These are phyloP conservation scores for Juncus effusus DNA, from an alignment of 176 grass and related monocot species.

Conservation along the genomic window DNA sequence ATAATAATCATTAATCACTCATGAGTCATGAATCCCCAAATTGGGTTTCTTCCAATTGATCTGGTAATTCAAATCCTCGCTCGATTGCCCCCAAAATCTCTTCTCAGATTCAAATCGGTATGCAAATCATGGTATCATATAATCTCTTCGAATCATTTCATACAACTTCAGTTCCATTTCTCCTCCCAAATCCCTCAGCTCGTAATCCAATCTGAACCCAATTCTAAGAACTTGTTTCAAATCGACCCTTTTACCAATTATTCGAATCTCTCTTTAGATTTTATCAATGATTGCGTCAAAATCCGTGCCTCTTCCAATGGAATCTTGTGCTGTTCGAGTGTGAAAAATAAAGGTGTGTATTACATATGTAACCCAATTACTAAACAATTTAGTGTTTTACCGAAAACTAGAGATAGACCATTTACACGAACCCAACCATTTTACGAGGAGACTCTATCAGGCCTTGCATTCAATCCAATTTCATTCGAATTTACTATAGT, in stretches of 20 bases:
- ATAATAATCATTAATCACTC: constrained; percentile 1
- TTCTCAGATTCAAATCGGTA: constrained; percentile 42
- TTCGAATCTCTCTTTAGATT: constrained; percentile 26
- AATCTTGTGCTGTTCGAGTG: constrained; percentile 38
- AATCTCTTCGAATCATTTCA: constrained; percentile 35
- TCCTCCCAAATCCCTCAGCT: constrained; percentile 22
- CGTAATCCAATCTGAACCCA: constrained; percentile 26
- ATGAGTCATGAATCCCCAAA: not conserved
- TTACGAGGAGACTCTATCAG: constrained; percentile 45
- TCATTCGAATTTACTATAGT: constrained; percentile 39
- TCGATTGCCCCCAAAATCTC: constrained; percentile 36
- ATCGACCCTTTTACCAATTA: constrained; percentile 20
- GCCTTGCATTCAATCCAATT: constrained; percentile 32
- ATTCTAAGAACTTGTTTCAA: constrained; percentile 10
- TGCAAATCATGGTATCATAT: constrained; percentile 36
- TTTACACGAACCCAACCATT: constrained; percentile 41
- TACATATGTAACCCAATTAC: constrained; percentile 48
- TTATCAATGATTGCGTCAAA: constrained; percentile 42
- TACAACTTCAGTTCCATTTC: constrained; percentile 30
- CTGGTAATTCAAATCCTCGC: constrained; percentile 36
- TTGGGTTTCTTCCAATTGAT: constrained; percentile 31
- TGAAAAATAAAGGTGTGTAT: constrained; percentile 40
- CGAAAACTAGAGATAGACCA: constrained; percentile 37
- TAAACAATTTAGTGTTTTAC: constrained; percentile 40
- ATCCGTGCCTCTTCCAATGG: constrained; percentile 47